Conservation (phyloP, 305 asterid species). For the Solanum aculeatissimum region DNA sequence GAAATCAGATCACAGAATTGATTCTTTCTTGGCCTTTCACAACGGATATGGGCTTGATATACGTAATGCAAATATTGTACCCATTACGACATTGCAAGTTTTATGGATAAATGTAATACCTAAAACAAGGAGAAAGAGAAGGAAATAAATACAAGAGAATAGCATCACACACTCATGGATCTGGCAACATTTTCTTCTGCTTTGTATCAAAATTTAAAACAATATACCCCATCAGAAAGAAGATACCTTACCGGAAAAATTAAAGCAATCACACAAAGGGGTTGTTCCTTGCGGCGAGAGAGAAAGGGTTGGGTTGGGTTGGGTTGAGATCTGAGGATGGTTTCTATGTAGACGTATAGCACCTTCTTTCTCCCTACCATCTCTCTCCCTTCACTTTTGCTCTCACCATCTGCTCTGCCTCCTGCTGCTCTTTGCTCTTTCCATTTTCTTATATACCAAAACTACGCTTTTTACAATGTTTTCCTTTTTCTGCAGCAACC, state of each 20-base stretch:
- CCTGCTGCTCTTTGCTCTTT: neutral
- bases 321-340: neutral
- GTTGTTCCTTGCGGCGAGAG: neutral
- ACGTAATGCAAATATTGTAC: neutral
- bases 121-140: no score
- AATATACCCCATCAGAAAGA: neutral
- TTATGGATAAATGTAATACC: no score
- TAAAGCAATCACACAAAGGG: neutral
- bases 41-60: neutral
- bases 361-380: neutral
- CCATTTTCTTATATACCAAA: neutral
- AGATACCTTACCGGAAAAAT: neutral
- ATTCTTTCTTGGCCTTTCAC: neutral
- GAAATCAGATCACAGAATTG: neutral
- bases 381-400: neutral
- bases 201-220: no score
- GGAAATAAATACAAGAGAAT: neutral
- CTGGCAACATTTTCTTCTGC: no score
- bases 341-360: neutral
- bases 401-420: neutral
- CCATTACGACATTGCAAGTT: neutral
- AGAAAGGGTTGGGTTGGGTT: neutral
- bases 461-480: neutral
- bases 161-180: neutral
- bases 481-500: neutral